A percentile compares a stretch with the other conserved stretches of the same genome.
phyloP scores from a whole-genome alignment of 2,329 filamentous ascomycete genomes.

The Xylaria multiplex region DNA sequence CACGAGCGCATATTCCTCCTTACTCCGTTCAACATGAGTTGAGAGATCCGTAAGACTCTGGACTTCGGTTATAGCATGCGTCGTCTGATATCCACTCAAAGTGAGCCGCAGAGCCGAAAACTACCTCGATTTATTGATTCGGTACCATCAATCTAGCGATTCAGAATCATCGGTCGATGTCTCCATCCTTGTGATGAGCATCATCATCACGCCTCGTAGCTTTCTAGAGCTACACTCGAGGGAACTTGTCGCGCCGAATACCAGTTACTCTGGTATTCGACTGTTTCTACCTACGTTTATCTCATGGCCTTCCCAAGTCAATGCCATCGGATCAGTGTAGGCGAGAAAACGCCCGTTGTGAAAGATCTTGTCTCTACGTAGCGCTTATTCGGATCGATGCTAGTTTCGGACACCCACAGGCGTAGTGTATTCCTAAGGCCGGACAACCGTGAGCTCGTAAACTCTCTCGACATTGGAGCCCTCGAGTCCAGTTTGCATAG shows the following conservation, averaged over 20 bases:
- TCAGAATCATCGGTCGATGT: background rate
- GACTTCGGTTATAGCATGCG: background rate
- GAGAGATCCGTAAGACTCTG: background rate
- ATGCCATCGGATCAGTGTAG: too few relatives aligned
- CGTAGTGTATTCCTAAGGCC: too few relatives aligned
- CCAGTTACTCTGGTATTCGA: background rate
- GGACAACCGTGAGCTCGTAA: too few relatives aligned
- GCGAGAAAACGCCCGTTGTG: too few relatives aligned
- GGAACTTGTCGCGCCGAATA: background rate
- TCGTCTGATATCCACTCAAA: background rate
- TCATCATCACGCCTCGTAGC: conserved; percentile 3
- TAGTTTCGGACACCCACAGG: too few relatives aligned
- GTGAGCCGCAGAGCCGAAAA: background rate
- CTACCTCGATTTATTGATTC: background rate
- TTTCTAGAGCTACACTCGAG: background rate
- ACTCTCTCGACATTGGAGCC: too few relatives aligned
- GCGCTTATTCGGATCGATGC: too few relatives aligned
- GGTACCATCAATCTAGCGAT: background rate
- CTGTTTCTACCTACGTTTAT: background rate
- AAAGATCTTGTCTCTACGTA: too few relatives aligned
- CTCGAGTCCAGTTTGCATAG: too few relatives aligned
- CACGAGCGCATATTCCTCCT: background rate
- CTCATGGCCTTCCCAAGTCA: background rate
- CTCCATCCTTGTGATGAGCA: background rate
- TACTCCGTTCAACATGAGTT: background rate